A percentile compares a stretch with the other conserved stretches of the same genome.
These are phyloP conservation scores for Epichloe brachyelytri DNA, from an alignment of 2,329 filamentous ascomycete genomes.

Conservation along the genomic window DNA sequence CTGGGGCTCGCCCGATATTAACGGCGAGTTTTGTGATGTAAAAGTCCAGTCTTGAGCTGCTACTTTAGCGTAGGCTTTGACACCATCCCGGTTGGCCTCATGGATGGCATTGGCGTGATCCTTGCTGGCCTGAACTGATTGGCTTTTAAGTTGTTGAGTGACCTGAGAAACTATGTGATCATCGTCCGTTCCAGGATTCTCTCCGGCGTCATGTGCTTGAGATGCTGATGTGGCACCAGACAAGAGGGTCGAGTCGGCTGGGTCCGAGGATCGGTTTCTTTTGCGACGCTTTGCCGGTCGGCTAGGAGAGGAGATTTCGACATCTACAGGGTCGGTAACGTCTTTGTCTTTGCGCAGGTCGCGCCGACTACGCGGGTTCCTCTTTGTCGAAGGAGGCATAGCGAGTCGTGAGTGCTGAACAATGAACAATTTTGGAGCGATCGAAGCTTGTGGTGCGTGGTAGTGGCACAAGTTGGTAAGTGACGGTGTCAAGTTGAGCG, in stretches of 20 bases:
- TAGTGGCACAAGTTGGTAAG: slow-evolving; percentile 3
- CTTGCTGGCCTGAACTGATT: slow-evolving; percentile 43
- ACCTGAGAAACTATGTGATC: slow-evolving; percentile 44
- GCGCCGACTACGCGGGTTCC: slow-evolving; percentile 24
- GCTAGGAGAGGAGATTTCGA: slow-evolving; percentile 43
- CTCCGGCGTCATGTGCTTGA: slow-evolving; percentile 26
- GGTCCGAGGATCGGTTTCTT: slow-evolving; percentile 27
- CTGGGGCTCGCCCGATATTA: slow-evolving; percentile 61
- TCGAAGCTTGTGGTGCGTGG: background rate
- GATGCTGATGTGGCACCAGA: slow-evolving; percentile 6
- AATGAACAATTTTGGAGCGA: background rate
- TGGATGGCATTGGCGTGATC: slow-evolving; percentile 53
- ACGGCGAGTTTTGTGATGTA: slow-evolving; percentile 65
- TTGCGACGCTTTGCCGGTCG: slow-evolving; percentile 52
- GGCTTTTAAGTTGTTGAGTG: slow-evolving; percentile 36
- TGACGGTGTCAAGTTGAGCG: background rate
- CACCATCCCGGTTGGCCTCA: slow-evolving; percentile 46
- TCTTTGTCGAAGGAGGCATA: slow-evolving; percentile 27
- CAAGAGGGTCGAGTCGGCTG: slow-evolving; percentile 7
- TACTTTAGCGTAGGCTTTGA: slow-evolving; percentile 70
- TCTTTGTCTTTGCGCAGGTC: slow-evolving; percentile 25
- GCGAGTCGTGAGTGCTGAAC: background rate
- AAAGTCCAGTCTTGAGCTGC: slow-evolving; percentile 72
- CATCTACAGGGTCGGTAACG: slow-evolving; percentile 22
- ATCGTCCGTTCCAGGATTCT: slow-evolving; percentile 33